A percentile compares a stretch with the other conserved stretches of the same genome.
Evolutionary conservation across 2,329 filamentous ascomycete species (phyloP).

Genomic region (Exophiala oligosperma): DNA sequence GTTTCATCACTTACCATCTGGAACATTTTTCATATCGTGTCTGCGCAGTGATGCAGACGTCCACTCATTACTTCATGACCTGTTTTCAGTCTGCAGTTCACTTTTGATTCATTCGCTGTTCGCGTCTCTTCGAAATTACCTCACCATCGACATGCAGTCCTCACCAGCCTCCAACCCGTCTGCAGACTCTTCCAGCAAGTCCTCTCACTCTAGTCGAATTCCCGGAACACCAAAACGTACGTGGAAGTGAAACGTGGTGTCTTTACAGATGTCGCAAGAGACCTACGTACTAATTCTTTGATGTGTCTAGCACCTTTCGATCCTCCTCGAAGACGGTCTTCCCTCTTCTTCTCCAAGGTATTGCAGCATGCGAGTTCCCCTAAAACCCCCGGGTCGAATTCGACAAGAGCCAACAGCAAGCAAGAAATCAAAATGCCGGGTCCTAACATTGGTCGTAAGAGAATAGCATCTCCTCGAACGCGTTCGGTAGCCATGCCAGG

Average conservation of each 20-base stretch:
- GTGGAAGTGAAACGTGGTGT: conserved; percentile 8
- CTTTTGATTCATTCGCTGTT: conserved; percentile 11
- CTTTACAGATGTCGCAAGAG: not conserved
- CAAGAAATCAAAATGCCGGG: not conserved
- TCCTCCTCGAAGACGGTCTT: conserved; percentile 27
- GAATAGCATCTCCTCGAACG: conserved; percentile 10
- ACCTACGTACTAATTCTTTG: conserved; percentile 4
- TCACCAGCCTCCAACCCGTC: conserved; percentile 19
- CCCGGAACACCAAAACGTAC: conserved; percentile 28
- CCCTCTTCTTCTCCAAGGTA: conserved; percentile 26
- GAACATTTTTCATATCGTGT: conserved; percentile 3
- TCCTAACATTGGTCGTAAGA: conserved; percentile 19
- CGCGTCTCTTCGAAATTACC: not conserved
- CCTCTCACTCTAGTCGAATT: conserved; percentile 13
- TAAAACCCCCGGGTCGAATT: conserved; percentile 7
- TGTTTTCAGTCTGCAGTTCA: not conserved
- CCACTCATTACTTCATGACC: conserved; percentile 18
- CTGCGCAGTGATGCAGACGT: conserved; percentile 20
- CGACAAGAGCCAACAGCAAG: not conserved
- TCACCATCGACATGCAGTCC: conserved; percentile 17
- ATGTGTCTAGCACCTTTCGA: conserved; percentile 24
- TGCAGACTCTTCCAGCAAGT: conserved; percentile 19
- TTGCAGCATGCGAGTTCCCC: conserved; percentile 17
- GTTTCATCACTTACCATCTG: not conserved
- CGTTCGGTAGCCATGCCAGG: conserved; percentile 21